Base-by-base conservation (phyloP, 2,329 filamentous ascomycete species). In the Arthrinium phaeospermum region DNA sequence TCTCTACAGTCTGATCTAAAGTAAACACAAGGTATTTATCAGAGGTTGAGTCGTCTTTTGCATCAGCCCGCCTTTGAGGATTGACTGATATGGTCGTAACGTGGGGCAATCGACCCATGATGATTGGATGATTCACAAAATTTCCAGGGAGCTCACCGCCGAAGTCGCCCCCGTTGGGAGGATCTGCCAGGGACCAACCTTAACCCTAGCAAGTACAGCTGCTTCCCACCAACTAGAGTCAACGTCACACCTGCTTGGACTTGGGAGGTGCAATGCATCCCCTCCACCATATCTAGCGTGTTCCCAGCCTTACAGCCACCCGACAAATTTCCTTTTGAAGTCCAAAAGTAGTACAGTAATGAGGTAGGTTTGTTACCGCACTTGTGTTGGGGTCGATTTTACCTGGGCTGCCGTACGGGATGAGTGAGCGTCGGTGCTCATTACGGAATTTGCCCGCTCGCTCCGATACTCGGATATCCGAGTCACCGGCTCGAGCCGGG, bases 141-240 rank as follows among this genome's bases (percentile, higher is more conserved):
- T 64, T 64, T 64, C 34, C 34, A 64, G 34, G 12, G 57, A 64
- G 57, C 30, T 64, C 57, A 64, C 57, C 57, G 57, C 57, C 57
- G 57, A 64, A 34, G 34, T 64, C 57, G 57, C 57, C 34, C 51
- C 13, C 49, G 30, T 19, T 37, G 57, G 19, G 30, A 41, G 57
- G 30, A 64, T 64, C 57, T 64, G 57, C 34, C 37, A 64, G 57
- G 57, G 57, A 64, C 57, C 57, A 64, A 64, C 57, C 57, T 64
- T n/a, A 64, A 57, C 57, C 57, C 34, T 34, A 8, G 30, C 53
- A 64, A 13, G 53, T 37, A 64, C 19, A 57, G 27, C 51, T 57
- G 30, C 27, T 57, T 57, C 27, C 27, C 14, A 19, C 30, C 22
- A 61, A 19, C 30, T 37, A 61, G 30, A 61, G 30, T 61, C 6